phyloP scores from a whole-genome alignment of 495 filamentous ascomycete species.

The Aspergillus sclerotiicarbonarius region DNA sequence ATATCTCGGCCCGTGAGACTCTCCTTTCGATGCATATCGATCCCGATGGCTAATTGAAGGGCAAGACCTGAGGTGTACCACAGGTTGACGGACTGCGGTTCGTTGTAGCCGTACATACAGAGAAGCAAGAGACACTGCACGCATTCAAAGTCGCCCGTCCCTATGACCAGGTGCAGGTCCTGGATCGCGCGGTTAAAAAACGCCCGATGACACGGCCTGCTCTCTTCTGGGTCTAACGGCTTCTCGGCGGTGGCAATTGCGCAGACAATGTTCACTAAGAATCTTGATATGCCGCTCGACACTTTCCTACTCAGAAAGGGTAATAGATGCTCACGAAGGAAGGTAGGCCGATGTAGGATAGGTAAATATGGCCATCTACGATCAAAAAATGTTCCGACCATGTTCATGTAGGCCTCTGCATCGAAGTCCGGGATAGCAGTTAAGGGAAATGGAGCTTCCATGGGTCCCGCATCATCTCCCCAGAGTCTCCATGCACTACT shows the following conservation, averaged over 20 bases:
- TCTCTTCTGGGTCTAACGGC: not conserved
- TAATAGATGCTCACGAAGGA: slow-evolving; percentile 2
- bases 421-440: not conserved
- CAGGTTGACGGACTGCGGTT: slow-evolving; percentile 13
- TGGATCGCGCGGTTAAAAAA: slow-evolving; percentile 4
- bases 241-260: slow-evolving; percentile 12
- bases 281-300: slow-evolving; percentile 3
- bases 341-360: slow-evolving; percentile 7
- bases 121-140: slow-evolving; percentile 13
- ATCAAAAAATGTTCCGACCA: slow-evolving; percentile 11
- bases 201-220: not conserved
- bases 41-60: slow-evolving; percentile 10
- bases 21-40: slow-evolving; percentile 14
- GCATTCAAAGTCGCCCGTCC: slow-evolving; percentile 11
- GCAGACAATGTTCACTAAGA: slow-evolving; percentile 12
- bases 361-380: slow-evolving; percentile 14
- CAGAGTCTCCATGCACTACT: slow-evolving; percentile 14
- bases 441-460: too few relatives aligned
- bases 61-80: slow-evolving; percentile 13
- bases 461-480: slow-evolving; percentile 5
- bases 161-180: slow-evolving; percentile 4
- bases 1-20: slow-evolving; percentile 1
- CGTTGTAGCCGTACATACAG: slow-evolving; percentile 16
- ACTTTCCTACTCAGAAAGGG: not conserved
- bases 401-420: not conserved